Conservation (phyloP, 2,329 filamentous ascomycete genomes). For the Talaromyces sp. region DNA sequence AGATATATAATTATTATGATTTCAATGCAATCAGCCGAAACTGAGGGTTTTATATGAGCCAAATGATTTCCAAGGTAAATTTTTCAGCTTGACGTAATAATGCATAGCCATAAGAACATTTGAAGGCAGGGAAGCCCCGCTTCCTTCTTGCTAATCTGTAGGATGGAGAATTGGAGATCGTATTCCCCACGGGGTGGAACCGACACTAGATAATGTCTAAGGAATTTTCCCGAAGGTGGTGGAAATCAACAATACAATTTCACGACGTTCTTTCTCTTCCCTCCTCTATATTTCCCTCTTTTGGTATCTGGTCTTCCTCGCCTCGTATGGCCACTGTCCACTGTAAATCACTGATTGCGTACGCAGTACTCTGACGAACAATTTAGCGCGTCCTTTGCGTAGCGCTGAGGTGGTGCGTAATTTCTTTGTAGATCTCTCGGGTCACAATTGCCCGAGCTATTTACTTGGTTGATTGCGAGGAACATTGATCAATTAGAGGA, state of each 20-base stretch:
- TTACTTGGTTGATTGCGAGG: too few species aligned
- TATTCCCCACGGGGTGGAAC: not conserved
- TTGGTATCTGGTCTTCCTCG: not conserved
- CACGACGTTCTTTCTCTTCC: not conserved
- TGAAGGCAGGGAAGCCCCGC: too few species aligned
- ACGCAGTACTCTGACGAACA: not conserved
- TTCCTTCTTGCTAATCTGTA: not conserved
- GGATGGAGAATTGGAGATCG: too few species aligned
- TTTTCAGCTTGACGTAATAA: not conserved
- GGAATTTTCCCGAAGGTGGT: too few species aligned
- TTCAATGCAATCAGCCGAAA: not conserved
- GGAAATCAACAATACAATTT: not conserved
- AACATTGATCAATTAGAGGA: too few species aligned
- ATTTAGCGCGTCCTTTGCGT: not conserved
- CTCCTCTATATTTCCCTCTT: not conserved
- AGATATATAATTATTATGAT: not conserved
- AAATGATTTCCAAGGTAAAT: not conserved
- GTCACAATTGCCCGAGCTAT: not conserved
- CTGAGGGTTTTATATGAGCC: not conserved
- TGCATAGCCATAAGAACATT: not conserved
- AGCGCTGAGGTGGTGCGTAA: not conserved
- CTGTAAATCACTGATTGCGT: not conserved
- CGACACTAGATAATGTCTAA: not conserved
- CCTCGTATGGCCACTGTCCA: not conserved
- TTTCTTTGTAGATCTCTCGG: not conserved